A percentile compares a stretch with the other conserved stretches of the same genome.
Conservation (phyloP, 345 rosid species). For the Excoecaria cochinchinensis region DNA sequence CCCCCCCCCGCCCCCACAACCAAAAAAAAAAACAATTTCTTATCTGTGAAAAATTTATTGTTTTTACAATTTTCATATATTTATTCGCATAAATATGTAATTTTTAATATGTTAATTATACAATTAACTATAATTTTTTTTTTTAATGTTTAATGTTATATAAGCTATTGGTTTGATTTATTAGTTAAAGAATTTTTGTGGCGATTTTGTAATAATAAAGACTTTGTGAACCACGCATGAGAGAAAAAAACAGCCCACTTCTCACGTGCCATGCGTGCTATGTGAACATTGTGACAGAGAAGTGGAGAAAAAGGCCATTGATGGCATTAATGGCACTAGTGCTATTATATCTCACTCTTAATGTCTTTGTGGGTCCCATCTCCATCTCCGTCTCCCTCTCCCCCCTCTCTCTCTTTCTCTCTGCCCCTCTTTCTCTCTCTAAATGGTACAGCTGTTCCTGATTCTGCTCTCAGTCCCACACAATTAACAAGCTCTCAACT, state of each 20-base stretch:
- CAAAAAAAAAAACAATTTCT: too few species aligned
- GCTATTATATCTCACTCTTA: slow-evolving; percentile 19
- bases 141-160: too few species aligned
- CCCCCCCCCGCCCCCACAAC: too few species aligned
- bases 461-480: slow-evolving; percentile 26
- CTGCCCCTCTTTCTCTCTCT: slow-evolving; percentile 3
- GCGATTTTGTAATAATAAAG: too few species aligned
- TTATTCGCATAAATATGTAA: too few species aligned
- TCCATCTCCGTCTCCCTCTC: too few species aligned
- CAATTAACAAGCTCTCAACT: not conserved
- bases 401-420: too few species aligned
- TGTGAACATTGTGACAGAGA: not conserved
- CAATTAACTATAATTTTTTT: too few species aligned
- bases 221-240: not conserved
- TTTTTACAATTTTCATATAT: too few species aligned
- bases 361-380: slow-evolving; percentile 20
- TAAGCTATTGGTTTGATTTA: too few species aligned
- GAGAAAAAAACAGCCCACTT: not conserved
- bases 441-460: slow-evolving; percentile 26
- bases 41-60: not conserved
- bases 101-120: too few species aligned
- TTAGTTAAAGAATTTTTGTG: too few species aligned
- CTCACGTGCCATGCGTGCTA: not conserved
- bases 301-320: slow-evolving; percentile 19
- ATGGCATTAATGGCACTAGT: slow-evolving; percentile 33